Base-by-base conservation (phyloP, 2,329 filamentous ascomycete species). In the Fusarium poae region DNA sequence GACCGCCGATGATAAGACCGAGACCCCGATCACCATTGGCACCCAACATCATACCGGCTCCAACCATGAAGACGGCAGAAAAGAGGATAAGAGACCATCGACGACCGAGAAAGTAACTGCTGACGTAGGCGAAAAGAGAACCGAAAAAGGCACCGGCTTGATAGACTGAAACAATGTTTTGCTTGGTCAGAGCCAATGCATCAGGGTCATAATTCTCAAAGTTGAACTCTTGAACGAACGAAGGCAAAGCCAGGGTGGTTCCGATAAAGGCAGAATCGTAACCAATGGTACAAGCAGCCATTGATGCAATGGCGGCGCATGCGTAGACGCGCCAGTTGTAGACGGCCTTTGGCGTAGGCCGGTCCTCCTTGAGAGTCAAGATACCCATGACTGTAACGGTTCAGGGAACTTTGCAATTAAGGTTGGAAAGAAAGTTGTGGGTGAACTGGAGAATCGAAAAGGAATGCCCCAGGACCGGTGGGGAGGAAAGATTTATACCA, bases 111-210 rank as follows among this genome's bases (percentile, higher is more conserved):
- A 86, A 92, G 81, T 91, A 89, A 30, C 86, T 88, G 34, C 87
- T 85, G 11, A 82, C 84, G 71, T 91, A 94, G 58, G 89, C 91
- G 62, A 86, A 85, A 40, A 93, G 80, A n/a, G 89, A 88, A 51
- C 92, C 92, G 72, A 95, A 94, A 81, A 96, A 94, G 62, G 92
- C 92, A 62, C 92, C 92, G 12, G 92, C 92, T 79, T 95, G 92
- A 80, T 93, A 94, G 55, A 91, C 87, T 27, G 90, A 93, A 52
- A 94, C 92, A 65, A 94, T 93, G 77, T 94, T 95, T 72, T 89
- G 83, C 74, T 88, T 89, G 48, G 91, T 81, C 6, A 91, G 79
- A 30, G 88, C 85, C 27, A 89, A 80, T n/a, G 86, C 75, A 5
- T 72, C 57, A 0, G 76, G 55, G 6, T 76, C 78, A 79, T 89